Evolutionary conservation across 2,329 filamentous ascomycete genomes (phyloP).

Genomic region (Aspergillus luchuensis): DNA sequence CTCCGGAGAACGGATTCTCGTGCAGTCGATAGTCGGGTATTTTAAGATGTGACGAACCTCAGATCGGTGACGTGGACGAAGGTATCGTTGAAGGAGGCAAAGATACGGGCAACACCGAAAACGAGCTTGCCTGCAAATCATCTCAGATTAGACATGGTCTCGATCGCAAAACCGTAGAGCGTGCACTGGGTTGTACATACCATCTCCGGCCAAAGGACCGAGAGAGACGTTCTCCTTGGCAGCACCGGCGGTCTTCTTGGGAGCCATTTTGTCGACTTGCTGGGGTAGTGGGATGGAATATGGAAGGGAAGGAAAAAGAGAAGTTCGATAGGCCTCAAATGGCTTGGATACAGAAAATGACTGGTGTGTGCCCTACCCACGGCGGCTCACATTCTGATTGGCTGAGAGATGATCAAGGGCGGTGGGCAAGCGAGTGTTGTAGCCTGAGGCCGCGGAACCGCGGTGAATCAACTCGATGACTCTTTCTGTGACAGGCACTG

Average conservation of each 20-base stretch:
- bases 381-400: slow-evolving; percentile 30
- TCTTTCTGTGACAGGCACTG: slow-evolving; percentile 3
- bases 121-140: slow-evolving; percentile 77
- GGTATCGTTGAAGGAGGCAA: slow-evolving; percentile 91
- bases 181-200: slow-evolving; percentile 53
- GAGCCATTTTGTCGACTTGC: slow-evolving; percentile 73
- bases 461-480: slow-evolving; percentile 6
- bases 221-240: slow-evolving; percentile 97
- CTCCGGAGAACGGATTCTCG: not conserved
- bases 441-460: slow-evolving; percentile 20
- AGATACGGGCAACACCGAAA: slow-evolving; percentile 97
- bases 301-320: slow-evolving; percentile 30
- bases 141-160: slow-evolving; percentile 11
- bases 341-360: slow-evolving; percentile 31
- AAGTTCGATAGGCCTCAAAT: slow-evolving; percentile 13
- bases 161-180: no score
- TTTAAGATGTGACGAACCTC: slow-evolving; percentile 58
- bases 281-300: slow-evolving; percentile 48
- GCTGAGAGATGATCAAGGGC: slow-evolving; percentile 12
- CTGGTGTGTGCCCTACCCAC: slow-evolving; percentile 44
- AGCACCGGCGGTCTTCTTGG: slow-evolving; percentile 78
- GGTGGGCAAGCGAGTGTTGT: slow-evolving; percentile 31
- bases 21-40: not conserved
- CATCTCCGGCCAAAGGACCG: slow-evolving; percentile 94
- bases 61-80: slow-evolving; percentile 99